A percentile compares a stretch with the other conserved stretches of the same genome.
These are phyloP conservation scores for Xanthoparmelia taractica DNA, from an alignment of 495 filamentous ascomycete genomes.

Conservation along the genomic window DNA sequence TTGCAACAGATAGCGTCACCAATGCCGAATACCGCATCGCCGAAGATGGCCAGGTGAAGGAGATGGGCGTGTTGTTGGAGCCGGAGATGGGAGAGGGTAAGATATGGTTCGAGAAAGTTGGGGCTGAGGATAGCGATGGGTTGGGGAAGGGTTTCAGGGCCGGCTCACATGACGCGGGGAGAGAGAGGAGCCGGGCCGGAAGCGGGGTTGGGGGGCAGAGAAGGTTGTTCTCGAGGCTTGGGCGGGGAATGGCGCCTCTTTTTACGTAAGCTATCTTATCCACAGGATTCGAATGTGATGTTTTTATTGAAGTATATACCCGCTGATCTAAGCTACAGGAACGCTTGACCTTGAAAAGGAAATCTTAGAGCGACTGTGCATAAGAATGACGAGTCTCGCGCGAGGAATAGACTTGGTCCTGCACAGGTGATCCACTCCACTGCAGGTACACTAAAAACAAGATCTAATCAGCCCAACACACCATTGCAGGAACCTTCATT, in stretches of 20 bases:
- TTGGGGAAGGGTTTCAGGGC: neutral
- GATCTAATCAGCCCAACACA: too few relatives aligned
- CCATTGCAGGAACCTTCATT: too few relatives aligned
- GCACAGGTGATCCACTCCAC: too few relatives aligned
- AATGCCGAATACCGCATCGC: slow-evolving; percentile 37
- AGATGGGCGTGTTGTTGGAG: slow-evolving; percentile 31
- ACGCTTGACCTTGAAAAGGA: neutral
- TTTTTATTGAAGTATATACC: neutral
- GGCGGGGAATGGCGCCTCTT: neutral
- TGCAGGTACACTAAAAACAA: too few relatives aligned
- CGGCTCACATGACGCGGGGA: neutral
- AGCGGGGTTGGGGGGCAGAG: neutral
- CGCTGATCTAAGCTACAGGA: neutral
- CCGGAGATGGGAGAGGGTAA: slow-evolving; percentile 30
- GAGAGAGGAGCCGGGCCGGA: neutral
- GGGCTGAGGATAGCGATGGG: neutral
- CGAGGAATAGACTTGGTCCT: too few relatives aligned
- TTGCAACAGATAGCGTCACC: slow-evolving; percentile 13
- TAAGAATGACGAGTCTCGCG: too few relatives aligned
- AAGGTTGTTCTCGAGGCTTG: neutral
- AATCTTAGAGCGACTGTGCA: too few relatives aligned
- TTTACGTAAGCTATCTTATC: neutral
- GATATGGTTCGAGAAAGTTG: slow-evolving; percentile 18
- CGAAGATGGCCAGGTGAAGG: slow-evolving; percentile 29
- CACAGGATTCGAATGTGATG: neutral